Evolutionary conservation across 83 land plant species (phyloP), one percentile per base, ranked within the genome.

Genomic region (Larix sibirica): DNA sequence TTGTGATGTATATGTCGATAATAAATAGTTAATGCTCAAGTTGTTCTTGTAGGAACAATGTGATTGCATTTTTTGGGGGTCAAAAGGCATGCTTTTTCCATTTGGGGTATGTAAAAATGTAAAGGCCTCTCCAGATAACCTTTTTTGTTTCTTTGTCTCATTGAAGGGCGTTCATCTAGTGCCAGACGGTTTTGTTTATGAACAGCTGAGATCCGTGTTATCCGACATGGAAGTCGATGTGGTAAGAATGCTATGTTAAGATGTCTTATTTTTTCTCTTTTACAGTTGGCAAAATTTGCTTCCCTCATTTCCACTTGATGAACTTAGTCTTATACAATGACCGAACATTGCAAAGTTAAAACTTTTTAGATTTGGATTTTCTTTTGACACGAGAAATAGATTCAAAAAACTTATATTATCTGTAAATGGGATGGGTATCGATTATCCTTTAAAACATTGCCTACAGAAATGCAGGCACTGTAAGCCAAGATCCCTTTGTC

Each of bases 181-280:
- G 64, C 90, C 97, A 26, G 94, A 91, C 63, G 90, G 89, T 58
- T 92, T 97, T 86, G 92, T 97, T 12, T 89, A 80, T 58, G 85
- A 88, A 80, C 99, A 97, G 85, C 38, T 97, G 89, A 86, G 80
- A 64, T 97, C 99, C 9, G 98, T 97, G 71, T 87, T 97, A 17
- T 90, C 90, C 28, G 99, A 97, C 70, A 95, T 97, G 91, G 85
- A 89, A 24, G 93, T 93, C 24, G 95, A 97, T 89, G 98, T 95
- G 96, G 99, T 97, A 84, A 89, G 78, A 58, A 74, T 75, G 60
- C 78, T 5, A 3, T 50, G 50, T 28, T 75, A 24, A 21, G 58
- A 75, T 75, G 4, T 21, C 56, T 21, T 75, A 75, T 75, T 14
- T 75, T 75, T 74, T 13, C 59, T 20, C 26, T 24, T 44, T 50